phyloP scores from a whole-genome alignment of 176 grass and related monocot species.

The Secale cereale region DNA sequence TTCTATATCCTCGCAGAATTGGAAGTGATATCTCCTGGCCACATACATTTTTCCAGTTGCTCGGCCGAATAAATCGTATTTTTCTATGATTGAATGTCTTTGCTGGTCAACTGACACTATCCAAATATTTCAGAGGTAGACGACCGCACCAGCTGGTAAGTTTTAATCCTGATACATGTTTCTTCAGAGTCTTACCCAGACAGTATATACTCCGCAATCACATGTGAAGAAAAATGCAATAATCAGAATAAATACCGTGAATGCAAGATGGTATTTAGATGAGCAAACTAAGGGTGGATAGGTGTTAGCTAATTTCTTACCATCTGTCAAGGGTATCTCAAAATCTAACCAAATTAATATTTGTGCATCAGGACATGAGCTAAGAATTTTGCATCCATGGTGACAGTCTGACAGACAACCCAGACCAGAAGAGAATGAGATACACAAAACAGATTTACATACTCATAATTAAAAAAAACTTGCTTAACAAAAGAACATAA shows the following conservation, averaged over 20 bases:
- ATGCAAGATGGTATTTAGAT: background rate
- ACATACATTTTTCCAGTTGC: background rate
- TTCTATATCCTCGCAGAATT: background rate
- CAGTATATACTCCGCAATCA: background rate
- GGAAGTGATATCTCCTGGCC: background rate
- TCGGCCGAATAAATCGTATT: background rate
- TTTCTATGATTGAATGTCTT: background rate
- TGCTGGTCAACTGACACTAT: background rate
- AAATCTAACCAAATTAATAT: background rate
- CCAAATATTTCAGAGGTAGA: background rate
- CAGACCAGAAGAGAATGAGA: background rate
- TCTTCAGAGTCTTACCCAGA: background rate
- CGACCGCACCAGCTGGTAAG: background rate
- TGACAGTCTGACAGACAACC: background rate
- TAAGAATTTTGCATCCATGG: background rate
- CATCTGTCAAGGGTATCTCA: background rate
- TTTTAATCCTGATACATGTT: background rate
- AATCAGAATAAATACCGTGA: background rate
- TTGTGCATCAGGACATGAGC: background rate
- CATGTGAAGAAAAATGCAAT: background rate
- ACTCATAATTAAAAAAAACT: background rate
- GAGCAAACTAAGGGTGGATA: background rate
- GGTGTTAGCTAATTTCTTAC: background rate
- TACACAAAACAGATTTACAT: background rate
- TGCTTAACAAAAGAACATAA: background rate